phyloP scores from a whole-genome alignment of 2,329 filamentous ascomycete genomes.

The Aquanectria penicillioides region DNA sequence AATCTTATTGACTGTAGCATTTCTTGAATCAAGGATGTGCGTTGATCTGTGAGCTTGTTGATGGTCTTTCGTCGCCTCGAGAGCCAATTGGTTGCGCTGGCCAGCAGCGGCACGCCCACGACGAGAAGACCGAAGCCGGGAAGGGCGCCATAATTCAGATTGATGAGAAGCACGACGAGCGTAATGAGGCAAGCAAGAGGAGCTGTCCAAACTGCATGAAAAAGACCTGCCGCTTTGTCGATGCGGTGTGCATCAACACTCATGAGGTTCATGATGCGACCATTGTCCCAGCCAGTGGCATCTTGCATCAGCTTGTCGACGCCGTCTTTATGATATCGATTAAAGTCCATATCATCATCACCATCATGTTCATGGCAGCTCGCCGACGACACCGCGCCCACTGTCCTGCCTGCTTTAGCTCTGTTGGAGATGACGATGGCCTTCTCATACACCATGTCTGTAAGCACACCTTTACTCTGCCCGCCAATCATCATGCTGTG shows the following conservation, averaged over 20 bases:
- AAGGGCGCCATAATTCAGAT: conserved; percentile 88
- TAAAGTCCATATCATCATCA: conserved; percentile 45
- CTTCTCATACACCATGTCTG: conserved; percentile 90
- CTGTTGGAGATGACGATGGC: conserved; percentile 87
- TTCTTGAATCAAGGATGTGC: conserved; percentile 90
- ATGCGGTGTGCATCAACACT: conserved; percentile 93
- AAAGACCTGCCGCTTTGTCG: conserved; percentile 86
- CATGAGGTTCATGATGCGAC: conserved; percentile 92
- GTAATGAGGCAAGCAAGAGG: conserved; percentile 83
- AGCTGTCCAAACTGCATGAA: conserved; percentile 90
- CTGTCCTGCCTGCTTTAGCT: conserved; percentile 81
- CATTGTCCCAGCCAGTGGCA: conserved; percentile 90
- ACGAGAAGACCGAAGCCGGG: conserved; percentile 87
- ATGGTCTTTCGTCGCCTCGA: conserved; percentile 80
- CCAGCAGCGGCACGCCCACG: conserved; percentile 80
- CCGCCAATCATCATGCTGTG: conserved; percentile 94
- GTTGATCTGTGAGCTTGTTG: conserved; percentile 93
- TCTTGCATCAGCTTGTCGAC: conserved; percentile 53
- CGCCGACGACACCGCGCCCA: conserved; percentile 42
- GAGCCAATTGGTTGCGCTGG: conserved; percentile 77
- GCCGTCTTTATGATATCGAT: conserved; percentile 50
- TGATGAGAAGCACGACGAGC: conserved; percentile 81
- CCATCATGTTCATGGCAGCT: conserved; percentile 59
- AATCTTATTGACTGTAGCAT: conserved; percentile 91
- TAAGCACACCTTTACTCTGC: conserved; percentile 81